Conservation (phyloP, 306 rosid genomes). For the Cercis canadensis region DNA sequence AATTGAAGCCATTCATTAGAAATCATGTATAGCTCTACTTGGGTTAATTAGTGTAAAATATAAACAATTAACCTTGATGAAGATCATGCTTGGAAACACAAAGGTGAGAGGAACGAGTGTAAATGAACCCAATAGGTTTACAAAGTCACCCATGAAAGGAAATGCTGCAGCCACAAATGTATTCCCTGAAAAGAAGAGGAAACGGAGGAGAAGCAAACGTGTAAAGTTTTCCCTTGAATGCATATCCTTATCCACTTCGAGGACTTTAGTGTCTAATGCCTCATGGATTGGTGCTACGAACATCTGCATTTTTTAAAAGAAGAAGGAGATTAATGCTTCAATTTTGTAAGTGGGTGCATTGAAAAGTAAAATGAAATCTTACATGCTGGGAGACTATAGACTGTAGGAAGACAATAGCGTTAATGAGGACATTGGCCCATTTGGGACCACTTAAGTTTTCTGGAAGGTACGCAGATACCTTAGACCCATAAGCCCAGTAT, state of each 20-base stretch:
- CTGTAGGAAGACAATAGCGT: slow-evolving; percentile 54
- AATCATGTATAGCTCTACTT: too few species aligned
- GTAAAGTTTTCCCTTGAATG: slow-evolving; percentile 51
- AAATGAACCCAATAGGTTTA: slow-evolving; percentile 61
- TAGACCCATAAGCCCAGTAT: slow-evolving; percentile 71
- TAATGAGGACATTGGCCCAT: slow-evolving; percentile 53
- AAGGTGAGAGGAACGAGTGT: slow-evolving; percentile 63
- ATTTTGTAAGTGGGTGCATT: neutral
- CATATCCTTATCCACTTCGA: slow-evolving; percentile 45
- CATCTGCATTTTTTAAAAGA: slow-evolving; percentile 46
- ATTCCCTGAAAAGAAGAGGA: slow-evolving; percentile 42
- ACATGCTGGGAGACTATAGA: slow-evolving; percentile 64
- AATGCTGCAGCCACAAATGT: slow-evolving; percentile 56
- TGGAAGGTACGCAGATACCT: slow-evolving; percentile 53
- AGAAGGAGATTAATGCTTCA: too few species aligned
- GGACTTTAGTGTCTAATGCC: slow-evolving; percentile 55
- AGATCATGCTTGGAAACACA: slow-evolving; percentile 66
- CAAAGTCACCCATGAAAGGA: slow-evolving; percentile 70
- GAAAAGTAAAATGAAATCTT: neutral
- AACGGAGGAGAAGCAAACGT: slow-evolving; percentile 46
- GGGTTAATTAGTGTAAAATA: too few species aligned
- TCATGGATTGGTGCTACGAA: slow-evolving; percentile 61
- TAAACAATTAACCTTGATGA: slow-evolving; percentile 67
- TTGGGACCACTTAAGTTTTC: slow-evolving; percentile 54
- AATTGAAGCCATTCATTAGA: neutral